Base-by-base conservation (phyloP, 208 protist genomes). In the Lotmaria passim region DNA sequence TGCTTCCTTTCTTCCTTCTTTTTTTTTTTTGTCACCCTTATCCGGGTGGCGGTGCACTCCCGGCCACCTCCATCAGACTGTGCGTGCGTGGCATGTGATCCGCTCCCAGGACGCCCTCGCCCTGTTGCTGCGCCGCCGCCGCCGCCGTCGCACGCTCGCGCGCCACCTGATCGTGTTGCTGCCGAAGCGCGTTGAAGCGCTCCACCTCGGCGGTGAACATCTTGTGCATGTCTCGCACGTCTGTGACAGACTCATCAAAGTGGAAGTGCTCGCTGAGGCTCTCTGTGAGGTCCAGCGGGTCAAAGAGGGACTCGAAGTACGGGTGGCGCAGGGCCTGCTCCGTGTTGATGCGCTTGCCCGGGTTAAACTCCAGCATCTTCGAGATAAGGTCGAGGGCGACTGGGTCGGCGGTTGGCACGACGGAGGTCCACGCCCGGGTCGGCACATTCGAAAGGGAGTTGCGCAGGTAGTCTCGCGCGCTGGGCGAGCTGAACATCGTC, bases 311-410 rank as follows among this genome's bases (percentile, higher is more conserved):
- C 19, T 80, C 81, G 66, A 98, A 94, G 80, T 93, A 97, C n/a
- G 92, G 90, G 64, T 97, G 92, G 76, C 85, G 84, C 65, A 97
- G 79, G 26, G 90, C 92, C 79, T 93, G 79, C 69, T 92, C 88
- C 33, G 88, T 81, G 59, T 47, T 91, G 67, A 93, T 89, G 64
- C 93, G 86, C 69, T 89, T 87, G 33, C 76, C 44, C 2, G 93
- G 91, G 71, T 96, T 96, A 67, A 96, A 94, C 67, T 92, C 82
- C 11, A 97, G 78, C 78, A 97, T 79, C 41, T 81, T 74, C 11
- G 77, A 63, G 50, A 97, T 81, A 14, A 97, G 85, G 65, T 97
- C 88, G 15, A 94, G 72, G 33, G 93, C 93, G 24, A 75, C 62
- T 2, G 66, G 72, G 50, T 95, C 87, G 34, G 87, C 87, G 3